phyloP scores from a whole-genome alignment of 2,329 filamentous ascomycete species.

The Aspergillus sojae region DNA sequence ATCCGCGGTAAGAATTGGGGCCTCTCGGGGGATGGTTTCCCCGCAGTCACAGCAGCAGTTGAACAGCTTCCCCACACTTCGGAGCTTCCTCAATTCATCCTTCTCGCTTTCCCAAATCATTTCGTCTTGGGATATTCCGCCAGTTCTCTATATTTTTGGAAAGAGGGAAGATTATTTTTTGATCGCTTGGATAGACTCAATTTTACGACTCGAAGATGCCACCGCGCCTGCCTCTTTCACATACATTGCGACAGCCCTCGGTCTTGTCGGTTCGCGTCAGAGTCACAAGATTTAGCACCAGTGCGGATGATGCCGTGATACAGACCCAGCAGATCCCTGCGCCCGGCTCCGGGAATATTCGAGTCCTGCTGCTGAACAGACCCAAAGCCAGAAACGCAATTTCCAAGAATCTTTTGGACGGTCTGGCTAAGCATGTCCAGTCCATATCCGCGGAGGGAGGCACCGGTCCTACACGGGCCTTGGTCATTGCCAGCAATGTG shows the following conservation, averaged over 20 bases:
- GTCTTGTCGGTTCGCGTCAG: constrained; percentile 29
- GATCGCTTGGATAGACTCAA: not conserved
- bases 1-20: constrained; percentile 17
- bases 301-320: constrained; percentile 49
- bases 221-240: constrained; percentile 33
- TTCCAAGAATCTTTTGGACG: constrained; percentile 73
- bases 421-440: constrained; percentile 72
- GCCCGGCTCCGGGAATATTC: constrained; percentile 79
- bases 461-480: constrained; percentile 68
- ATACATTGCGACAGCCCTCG: constrained; percentile 23
- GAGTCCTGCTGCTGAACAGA: constrained; percentile 84
- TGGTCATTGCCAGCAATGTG: constrained; percentile 83
- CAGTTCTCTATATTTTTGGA: too few species aligned
- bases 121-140: not conserved
- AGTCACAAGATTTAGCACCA: constrained; percentile 39
- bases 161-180: not conserved
- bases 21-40: constrained; percentile 6
- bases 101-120: not conserved
- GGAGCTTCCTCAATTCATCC: not conserved
- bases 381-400: constrained; percentile 88
- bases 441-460: constrained; percentile 65
- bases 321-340: constrained; percentile 75
- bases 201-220: constrained; percentile 27
- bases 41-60: constrained; percentile 5
- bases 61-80: constrained; percentile 15